A percentile compares a stretch with the other conserved stretches of the same genome.
phyloP scores from a whole-genome alignment of 176 grass and related monocot genomes.

The Chrysopogon serrulatus region DNA sequence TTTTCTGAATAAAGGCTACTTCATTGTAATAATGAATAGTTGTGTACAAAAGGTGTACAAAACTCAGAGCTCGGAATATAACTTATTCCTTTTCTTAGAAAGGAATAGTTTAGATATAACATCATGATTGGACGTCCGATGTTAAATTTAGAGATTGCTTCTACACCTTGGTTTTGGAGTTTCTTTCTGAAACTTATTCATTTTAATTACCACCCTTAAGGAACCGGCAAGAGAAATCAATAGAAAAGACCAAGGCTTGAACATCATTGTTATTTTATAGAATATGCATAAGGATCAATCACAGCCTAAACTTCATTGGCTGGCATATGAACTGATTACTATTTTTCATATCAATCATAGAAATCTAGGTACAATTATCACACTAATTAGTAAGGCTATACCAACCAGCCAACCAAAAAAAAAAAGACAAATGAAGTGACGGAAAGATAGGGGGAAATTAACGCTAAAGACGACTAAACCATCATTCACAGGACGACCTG shows the following conservation, averaged over 20 bases:
- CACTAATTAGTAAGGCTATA: not conserved
- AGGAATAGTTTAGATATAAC: no score
- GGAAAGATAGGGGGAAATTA: no score
- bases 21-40: no score
- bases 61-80: no score
- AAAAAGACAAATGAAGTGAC: not conserved
- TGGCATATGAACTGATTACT: not conserved
- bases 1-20: no score
- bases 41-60: no score
- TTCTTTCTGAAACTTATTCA: not conserved
- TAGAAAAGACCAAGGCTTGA: not conserved
- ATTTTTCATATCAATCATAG: conserved; percentile 4
- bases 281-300: not conserved
- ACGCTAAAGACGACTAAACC: not conserved
- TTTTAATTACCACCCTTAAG: not conserved
- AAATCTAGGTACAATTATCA: not conserved
- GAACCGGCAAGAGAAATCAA: not conserved
- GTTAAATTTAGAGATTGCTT: no score
- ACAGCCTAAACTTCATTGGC: not conserved
- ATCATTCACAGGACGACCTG: conserved; percentile 24
- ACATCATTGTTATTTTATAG: not conserved
- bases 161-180: not conserved
- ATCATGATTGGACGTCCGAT: no score
- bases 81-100: no score
- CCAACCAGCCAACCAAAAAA: no score